These are phyloP conservation scores for Neofusicoccum laricinum DNA, from an alignment of 2,329 filamentous ascomycete species.

Conservation along the genomic window DNA sequence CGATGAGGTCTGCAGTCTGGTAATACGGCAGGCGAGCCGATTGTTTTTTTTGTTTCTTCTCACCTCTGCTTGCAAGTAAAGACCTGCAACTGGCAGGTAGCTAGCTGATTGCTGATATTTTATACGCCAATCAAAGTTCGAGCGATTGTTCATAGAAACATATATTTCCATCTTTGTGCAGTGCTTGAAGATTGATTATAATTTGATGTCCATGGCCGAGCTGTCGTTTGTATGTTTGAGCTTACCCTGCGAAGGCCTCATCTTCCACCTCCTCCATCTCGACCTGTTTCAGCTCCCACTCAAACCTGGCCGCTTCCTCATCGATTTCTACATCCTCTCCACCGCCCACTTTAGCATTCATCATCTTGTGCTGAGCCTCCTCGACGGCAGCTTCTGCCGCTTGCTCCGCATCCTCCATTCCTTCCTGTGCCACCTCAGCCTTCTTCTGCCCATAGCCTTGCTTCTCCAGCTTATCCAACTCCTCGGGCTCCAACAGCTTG, in stretches of 20 bases:
- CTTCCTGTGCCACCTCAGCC: slow-evolving; percentile 14
- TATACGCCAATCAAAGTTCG: no score
- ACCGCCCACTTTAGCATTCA: slow-evolving; percentile 36
- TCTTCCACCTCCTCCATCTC: slow-evolving; percentile 48
- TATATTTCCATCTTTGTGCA: no score
- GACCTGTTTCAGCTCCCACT: slow-evolving; percentile 37
- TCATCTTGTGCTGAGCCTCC: slow-evolving; percentile 40
- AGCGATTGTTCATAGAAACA: no score
- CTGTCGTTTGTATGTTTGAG: background rate
- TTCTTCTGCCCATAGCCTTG: slow-evolving; percentile 42
- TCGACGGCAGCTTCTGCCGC: slow-evolving; percentile 33
- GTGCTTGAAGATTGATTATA: no score
- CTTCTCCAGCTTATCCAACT: slow-evolving; percentile 57
- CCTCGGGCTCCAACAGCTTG: slow-evolving; percentile 47
- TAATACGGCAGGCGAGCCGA: no score
- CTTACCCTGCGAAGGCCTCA: slow-evolving; percentile 30
- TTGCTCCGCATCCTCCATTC: slow-evolving; percentile 24
- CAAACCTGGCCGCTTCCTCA: slow-evolving; percentile 33
- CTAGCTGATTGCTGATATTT: no score
- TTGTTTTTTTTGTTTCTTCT: no score
- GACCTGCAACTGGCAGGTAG: no score
- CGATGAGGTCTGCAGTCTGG: no score
- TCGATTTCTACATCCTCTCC: slow-evolving; percentile 24
- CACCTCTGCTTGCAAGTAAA: no score
- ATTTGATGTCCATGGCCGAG: no score